These are phyloP conservation scores for Collybia sordida DNA, from an alignment of 768 basidiomycete genomes.

Conservation along the genomic window DNA sequence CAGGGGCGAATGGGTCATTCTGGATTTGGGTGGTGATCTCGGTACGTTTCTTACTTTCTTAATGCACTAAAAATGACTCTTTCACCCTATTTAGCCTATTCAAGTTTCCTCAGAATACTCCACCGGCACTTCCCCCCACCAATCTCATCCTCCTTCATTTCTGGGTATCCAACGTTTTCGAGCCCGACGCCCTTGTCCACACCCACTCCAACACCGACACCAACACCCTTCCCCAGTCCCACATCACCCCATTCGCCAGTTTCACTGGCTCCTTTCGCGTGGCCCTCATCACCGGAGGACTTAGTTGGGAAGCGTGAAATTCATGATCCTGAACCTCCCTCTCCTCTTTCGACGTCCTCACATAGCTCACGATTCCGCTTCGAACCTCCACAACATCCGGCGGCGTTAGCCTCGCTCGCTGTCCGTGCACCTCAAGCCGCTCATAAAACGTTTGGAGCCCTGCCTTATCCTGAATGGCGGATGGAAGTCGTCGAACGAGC, in stretches of 20 bases:
- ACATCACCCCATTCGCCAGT: constrained; percentile 7
- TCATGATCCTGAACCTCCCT: background rate
- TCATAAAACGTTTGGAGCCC: constrained; percentile 30
- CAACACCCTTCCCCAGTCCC: constrained; percentile 26
- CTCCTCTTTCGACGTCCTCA: constrained; percentile 8
- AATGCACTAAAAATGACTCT: background rate
- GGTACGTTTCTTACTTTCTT: constrained; percentile 7
- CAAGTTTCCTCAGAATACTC: constrained; percentile 50
- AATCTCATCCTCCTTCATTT: constrained; percentile 42
- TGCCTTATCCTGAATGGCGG: constrained; percentile 73
- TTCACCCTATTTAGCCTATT: constrained; percentile 34
- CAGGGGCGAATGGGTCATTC: constrained; percentile 48
- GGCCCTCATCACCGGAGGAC: background rate
- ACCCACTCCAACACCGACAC: constrained; percentile 21
- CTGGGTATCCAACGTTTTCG: constrained; percentile 16
- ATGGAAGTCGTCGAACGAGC: constrained; percentile 47
- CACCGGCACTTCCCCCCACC: constrained; percentile 40
- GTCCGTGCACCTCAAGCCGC: constrained; percentile 10
- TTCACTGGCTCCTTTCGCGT: background rate
- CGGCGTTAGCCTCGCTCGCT: constrained; percentile 14
- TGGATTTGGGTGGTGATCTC: constrained; percentile 41
- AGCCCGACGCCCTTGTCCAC: constrained; percentile 15
- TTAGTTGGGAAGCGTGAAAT: background rate
- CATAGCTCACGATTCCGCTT: constrained; percentile 6
- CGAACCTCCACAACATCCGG: constrained; percentile 12